Evolutionary conservation across 139 green algal genomes (phyloP).

Genomic region (Micromonas pusilla): DNA sequence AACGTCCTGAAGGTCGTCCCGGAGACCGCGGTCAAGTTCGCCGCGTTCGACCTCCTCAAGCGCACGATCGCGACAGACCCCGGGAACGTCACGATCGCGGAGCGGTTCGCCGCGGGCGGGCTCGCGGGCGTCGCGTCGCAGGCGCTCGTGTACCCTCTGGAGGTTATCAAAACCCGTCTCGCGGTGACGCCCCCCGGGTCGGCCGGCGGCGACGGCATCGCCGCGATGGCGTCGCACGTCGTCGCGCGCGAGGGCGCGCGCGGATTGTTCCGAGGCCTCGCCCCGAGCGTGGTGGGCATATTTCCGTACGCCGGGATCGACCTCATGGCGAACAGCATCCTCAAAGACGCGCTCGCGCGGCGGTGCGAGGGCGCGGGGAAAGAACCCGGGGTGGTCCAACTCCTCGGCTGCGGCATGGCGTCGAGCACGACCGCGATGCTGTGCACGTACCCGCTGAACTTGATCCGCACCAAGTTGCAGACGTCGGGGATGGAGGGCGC

Average conservation of each 20-base stretch:
- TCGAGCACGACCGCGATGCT: slow-evolving; percentile 26
- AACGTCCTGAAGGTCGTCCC: slow-evolving; percentile 45
- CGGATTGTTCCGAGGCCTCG: slow-evolving; percentile 24
- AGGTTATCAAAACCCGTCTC: slow-evolving; percentile 35
- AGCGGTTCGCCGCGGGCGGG: slow-evolving; percentile 36
- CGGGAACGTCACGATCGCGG: neutral
- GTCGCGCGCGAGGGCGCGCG: neutral
- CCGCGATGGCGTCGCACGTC: neutral
- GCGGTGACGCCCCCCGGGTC: slow-evolving; percentile 20
- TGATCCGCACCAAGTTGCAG: slow-evolving; percentile 25
- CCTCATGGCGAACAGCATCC: slow-evolving; percentile 23
- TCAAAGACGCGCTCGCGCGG: slow-evolving; percentile 10
- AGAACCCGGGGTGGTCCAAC: neutral
- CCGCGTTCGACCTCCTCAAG: slow-evolving; percentile 37
- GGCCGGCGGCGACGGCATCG: slow-evolving; percentile 25
- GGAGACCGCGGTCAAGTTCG: slow-evolving; percentile 40
- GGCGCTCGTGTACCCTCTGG: slow-evolving; percentile 41
- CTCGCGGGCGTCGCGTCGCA: slow-evolving; percentile 38
- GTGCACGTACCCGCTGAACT: slow-evolving; percentile 32
- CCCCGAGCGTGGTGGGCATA: slow-evolving; percentile 26
- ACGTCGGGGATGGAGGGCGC: neutral
- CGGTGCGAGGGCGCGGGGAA: neutral
- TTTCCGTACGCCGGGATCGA: slow-evolving; percentile 40
- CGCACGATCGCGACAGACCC: slow-evolving; percentile 1
- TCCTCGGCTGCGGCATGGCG: slow-evolving; percentile 12